These are phyloP conservation scores for Fomitopsis pulvina DNA, from an alignment of 768 basidiomycete species.

Conservation along the genomic window DNA sequence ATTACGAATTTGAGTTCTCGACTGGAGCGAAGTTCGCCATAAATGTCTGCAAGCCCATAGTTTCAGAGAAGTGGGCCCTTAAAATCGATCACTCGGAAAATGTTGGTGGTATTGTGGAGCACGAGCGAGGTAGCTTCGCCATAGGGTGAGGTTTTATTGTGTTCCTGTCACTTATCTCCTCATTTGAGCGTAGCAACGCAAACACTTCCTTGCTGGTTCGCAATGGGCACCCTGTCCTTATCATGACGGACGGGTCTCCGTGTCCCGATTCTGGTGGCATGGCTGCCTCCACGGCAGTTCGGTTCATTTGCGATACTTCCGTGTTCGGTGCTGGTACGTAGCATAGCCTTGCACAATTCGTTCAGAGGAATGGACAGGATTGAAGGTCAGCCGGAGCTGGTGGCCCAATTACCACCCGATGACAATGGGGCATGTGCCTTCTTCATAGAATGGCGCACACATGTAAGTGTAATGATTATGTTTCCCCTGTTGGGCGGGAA, in stretches of 20 bases:
- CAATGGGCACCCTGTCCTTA: constrained; percentile 47
- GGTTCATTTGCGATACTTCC: constrained; percentile 71
- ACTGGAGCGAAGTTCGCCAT: constrained; percentile 43
- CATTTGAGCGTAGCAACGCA: constrained; percentile 33
- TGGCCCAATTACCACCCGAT: constrained; percentile 64
- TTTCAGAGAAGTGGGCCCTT: constrained; percentile 51
- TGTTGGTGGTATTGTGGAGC: constrained; percentile 57
- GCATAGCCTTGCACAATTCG: not conserved
- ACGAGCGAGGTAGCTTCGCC: constrained; percentile 60
- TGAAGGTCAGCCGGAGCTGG: constrained; percentile 43
- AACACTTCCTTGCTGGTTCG: constrained; percentile 60
- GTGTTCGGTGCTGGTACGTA: constrained; percentile 48
- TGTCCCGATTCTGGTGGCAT: constrained; percentile 45
- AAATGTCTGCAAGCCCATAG: constrained; percentile 57
- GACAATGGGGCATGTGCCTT: constrained; percentile 69
- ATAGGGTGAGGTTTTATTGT: constrained; percentile 47
- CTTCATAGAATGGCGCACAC: constrained; percentile 80
- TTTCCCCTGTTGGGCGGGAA: not conserved
- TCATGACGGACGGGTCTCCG: constrained; percentile 54
- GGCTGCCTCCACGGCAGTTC: constrained; percentile 58
- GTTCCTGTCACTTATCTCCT: not conserved
- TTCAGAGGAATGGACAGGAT: not conserved
- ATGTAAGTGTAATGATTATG: constrained; percentile 12
- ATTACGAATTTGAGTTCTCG: constrained; percentile 49
- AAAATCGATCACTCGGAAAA: constrained; percentile 44